Percentiles rank a stretch among this genome's conserved stretches.
phyloP scores from a whole-genome alignment of 345 rosid species.

The Citrus trifoliata region DNA sequence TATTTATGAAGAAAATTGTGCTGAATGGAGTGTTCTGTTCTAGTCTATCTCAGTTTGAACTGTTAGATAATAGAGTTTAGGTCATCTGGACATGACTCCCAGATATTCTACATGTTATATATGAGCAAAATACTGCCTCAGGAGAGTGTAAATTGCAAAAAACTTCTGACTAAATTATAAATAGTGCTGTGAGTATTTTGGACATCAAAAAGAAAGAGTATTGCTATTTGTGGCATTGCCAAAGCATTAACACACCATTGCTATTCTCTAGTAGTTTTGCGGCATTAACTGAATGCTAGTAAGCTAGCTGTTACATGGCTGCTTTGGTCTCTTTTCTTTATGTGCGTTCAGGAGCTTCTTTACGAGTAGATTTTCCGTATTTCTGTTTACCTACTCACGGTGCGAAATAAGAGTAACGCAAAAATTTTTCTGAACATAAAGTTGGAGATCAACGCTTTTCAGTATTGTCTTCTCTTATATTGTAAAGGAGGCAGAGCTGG shows the following conservation, averaged over 20 bases:
- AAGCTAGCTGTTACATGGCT: background rate
- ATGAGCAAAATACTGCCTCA: background rate
- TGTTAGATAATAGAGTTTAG: background rate
- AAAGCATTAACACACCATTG: background rate
- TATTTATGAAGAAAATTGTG: background rate
- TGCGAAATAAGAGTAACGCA: too few relatives aligned
- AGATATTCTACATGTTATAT: background rate
- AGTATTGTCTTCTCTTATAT: background rate
- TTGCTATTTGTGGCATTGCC: background rate
- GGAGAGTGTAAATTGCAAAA: background rate
- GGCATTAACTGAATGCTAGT: background rate
- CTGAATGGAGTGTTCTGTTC: background rate
- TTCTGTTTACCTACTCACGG: background rate
- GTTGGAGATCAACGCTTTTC: too few relatives aligned
- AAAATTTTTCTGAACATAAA: background rate
- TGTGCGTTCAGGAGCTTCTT: background rate
- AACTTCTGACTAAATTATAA: background rate
- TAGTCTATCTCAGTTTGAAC: background rate
- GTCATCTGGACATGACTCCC: background rate
- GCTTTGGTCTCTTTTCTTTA: background rate
- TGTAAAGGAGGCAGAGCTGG: constrained; percentile 54
- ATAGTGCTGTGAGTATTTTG: background rate
- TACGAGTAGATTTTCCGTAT: background rate
- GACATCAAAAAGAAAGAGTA: background rate
- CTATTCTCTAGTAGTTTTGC: background rate